Percentiles rank a stretch among this genome's conserved stretches.
Evolutionary conservation across 2,329 filamentous ascomycete species (phyloP).

Genomic region (Nemania diffusa): DNA sequence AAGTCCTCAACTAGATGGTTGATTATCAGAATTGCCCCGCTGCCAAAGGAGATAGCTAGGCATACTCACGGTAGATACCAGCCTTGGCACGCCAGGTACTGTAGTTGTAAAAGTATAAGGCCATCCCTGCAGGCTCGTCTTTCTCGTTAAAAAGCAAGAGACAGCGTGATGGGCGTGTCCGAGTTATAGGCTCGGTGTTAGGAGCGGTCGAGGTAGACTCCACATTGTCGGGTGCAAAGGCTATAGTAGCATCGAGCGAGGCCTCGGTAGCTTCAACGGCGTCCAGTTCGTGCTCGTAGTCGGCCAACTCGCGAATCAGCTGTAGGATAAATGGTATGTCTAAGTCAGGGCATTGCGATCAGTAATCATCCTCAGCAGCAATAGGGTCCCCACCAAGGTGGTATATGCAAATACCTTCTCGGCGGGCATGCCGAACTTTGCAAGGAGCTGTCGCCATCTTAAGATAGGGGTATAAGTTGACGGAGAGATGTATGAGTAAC

Average conservation of each 20-base stretch:
- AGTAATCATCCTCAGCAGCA: constrained; percentile 22
- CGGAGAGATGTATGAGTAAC: neutral
- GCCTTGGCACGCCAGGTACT: constrained; percentile 89
- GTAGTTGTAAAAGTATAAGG: constrained; percentile 95
- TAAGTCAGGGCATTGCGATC: constrained; percentile 50
- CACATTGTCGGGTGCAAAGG: constrained; percentile 71
- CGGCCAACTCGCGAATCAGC: constrained; percentile 85
- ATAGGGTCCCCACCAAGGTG: constrained; percentile 4
- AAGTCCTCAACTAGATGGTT: constrained; percentile 76
- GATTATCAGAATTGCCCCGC: constrained; percentile 1
- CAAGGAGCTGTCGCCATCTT: constrained; percentile 50
- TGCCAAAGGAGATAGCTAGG: neutral
- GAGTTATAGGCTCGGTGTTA: constrained; percentile 64
- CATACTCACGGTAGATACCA: constrained; percentile 74
- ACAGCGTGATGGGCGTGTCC: constrained; percentile 76
- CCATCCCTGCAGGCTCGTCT: constrained; percentile 74
- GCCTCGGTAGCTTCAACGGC: constrained; percentile 82
- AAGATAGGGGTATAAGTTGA: neutral
- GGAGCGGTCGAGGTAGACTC: constrained; percentile 54
- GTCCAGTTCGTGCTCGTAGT: constrained; percentile 83
- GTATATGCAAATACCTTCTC: constrained; percentile 59
- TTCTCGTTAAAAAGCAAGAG: constrained; percentile 70
- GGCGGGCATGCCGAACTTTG: constrained; percentile 67
- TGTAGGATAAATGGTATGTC: constrained; percentile 84
- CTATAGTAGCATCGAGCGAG: constrained; percentile 77